Conservation (phyloP, 331 rosid genomes). For the Telfairia occidentalis region DNA sequence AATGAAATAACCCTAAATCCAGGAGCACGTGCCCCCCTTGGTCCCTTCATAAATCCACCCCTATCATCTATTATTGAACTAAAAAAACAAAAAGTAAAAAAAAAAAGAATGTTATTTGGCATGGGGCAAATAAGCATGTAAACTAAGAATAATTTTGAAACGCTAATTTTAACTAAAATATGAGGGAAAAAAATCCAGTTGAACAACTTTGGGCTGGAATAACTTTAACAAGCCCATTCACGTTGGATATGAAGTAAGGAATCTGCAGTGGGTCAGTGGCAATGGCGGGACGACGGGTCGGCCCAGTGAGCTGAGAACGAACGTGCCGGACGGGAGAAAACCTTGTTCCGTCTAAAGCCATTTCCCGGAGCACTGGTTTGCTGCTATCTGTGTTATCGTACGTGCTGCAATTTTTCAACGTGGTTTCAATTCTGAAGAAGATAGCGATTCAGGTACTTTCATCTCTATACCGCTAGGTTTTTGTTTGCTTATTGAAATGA, state of each 20-base stretch:
- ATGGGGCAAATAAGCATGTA: too few relatives aligned
- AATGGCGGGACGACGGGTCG: neutral
- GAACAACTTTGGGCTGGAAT: too few relatives aligned
- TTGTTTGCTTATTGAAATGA: neutral
- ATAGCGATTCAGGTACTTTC: slow-evolving; percentile 2
- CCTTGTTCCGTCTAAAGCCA: neutral
- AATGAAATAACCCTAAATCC: too few relatives aligned
- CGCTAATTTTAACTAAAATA: too few relatives aligned
- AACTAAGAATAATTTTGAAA: too few relatives aligned
- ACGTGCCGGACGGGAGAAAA: neutral
- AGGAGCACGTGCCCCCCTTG: too few relatives aligned
- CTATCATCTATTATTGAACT: too few relatives aligned
- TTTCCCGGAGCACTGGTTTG: neutral
- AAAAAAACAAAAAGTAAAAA: too few relatives aligned
- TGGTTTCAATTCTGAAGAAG: slow-evolving; percentile 3
- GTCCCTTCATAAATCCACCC: too few relatives aligned
- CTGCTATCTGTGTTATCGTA: neutral
- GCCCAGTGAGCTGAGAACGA: neutral
- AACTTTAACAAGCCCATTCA: neutral
- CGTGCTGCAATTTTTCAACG: neutral
- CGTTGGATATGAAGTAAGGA: neutral
- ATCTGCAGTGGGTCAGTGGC: too few relatives aligned
- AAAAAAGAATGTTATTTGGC: too few relatives aligned
- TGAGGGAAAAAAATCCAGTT: too few relatives aligned
- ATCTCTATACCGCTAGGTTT: neutral